phyloP scores from a whole-genome alignment of 2,329 filamentous ascomycete genomes.

The Neodidymelliopsis sp. region DNA sequence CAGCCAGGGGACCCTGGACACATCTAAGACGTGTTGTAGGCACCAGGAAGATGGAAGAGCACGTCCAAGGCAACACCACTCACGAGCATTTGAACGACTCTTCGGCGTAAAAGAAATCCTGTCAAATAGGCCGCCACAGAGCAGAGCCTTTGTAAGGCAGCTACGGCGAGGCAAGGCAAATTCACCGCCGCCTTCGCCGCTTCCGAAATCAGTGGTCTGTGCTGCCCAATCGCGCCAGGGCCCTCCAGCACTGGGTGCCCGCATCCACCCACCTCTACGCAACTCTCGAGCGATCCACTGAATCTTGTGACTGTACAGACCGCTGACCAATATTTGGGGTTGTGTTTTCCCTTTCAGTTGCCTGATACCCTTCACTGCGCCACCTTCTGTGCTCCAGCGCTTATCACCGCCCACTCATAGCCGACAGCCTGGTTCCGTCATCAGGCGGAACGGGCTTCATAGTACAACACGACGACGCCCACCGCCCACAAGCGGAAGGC shows the following conservation, averaged over 20 bases:
- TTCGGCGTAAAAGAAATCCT: background rate
- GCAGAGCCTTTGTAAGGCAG: constrained; percentile 19
- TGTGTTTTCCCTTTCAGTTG: constrained; percentile 13
- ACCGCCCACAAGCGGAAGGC: constrained; percentile 51
- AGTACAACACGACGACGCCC: constrained; percentile 48
- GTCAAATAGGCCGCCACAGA: constrained; percentile 11
- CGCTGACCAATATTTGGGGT: constrained; percentile 37
- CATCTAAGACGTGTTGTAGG: background rate
- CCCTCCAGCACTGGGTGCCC: constrained; percentile 6
- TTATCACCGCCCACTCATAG: constrained; percentile 23
- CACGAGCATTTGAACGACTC: background rate
- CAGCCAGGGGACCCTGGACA: background rate
- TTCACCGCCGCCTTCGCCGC: constrained; percentile 21
- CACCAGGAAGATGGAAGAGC: too few relatives aligned
- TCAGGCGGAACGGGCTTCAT: constrained; percentile 47
- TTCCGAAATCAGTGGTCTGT: constrained; percentile 19
- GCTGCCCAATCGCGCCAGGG: constrained; percentile 13
- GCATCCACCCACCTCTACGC: constrained; percentile 18
- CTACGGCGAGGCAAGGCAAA: constrained; percentile 21
- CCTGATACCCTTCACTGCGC: constrained; percentile 16
- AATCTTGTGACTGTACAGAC: constrained; percentile 33
- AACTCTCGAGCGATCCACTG: constrained; percentile 15
- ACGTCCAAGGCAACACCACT: constrained; percentile 1
- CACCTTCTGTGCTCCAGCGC: constrained; percentile 14
- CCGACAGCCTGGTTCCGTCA: constrained; percentile 51